These are phyloP conservation scores for Xylaria longipes DNA, from an alignment of 495 filamentous ascomycete species.

Conservation along the genomic window DNA sequence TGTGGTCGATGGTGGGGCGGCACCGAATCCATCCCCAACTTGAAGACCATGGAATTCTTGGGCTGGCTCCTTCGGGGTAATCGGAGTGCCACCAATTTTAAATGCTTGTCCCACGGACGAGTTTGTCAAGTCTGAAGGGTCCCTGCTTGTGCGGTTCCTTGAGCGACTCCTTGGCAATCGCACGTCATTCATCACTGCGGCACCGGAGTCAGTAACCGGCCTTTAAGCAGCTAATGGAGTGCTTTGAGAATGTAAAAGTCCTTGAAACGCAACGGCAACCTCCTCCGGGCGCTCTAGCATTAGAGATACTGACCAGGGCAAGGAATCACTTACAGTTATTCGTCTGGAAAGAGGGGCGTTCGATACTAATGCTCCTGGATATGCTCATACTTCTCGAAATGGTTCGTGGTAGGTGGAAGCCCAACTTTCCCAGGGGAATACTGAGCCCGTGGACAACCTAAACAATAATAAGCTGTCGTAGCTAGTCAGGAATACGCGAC, in stretches of 20 bases:
- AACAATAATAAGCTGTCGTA: conserved; percentile 7
- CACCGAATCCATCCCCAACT: conserved; percentile 18
- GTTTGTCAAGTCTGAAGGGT: conserved; percentile 34
- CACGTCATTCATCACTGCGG: background rate
- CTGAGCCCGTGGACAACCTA: conserved; percentile 87
- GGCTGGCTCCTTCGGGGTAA: conserved; percentile 34
- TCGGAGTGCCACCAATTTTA: conserved; percentile 58
- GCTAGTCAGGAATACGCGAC: background rate
- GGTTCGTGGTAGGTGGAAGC: conserved; percentile 78
- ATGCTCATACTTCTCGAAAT: conserved; percentile 63
- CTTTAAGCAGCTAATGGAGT: too few species aligned
- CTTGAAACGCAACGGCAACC: background rate
- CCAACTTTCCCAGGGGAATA: conserved; percentile 83
- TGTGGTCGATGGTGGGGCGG: background rate
- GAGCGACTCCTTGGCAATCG: conserved; percentile 49
- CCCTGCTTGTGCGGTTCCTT: conserved; percentile 34
- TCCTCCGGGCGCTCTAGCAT: too few species aligned
- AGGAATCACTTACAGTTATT: conserved; percentile 11
- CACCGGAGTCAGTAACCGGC: background rate
- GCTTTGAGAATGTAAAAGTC: background rate
- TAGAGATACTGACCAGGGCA: background rate
- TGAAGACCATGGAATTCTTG: conserved; percentile 8
- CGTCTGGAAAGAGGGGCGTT: conserved; percentile 27
- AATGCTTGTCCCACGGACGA: conserved; percentile 52
- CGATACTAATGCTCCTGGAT: conserved; percentile 50